phyloP scores from a whole-genome alignment of 768 basidiomycete genomes.

The Mycena chlorophos region DNA sequence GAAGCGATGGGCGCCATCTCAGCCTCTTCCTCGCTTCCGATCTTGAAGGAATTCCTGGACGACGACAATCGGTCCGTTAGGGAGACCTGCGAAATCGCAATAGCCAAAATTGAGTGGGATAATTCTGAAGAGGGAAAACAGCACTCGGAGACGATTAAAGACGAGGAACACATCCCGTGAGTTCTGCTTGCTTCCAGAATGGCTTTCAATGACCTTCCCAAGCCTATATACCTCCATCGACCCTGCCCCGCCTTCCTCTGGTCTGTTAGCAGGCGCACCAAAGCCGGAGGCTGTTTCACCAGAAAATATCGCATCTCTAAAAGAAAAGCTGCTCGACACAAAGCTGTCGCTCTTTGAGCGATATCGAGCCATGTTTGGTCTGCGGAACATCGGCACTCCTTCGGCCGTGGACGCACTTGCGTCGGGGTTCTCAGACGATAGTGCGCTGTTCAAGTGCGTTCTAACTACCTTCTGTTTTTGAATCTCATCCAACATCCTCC shows the following conservation, averaged over 20 bases:
- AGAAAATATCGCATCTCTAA: slow-evolving; percentile 53
- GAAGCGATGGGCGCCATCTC: slow-evolving; percentile 98
- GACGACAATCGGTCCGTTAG: slow-evolving; percentile 77
- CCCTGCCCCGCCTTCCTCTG: slow-evolving; percentile 81
- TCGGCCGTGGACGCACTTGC: slow-evolving; percentile 89
- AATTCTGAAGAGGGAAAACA: slow-evolving; percentile 68
- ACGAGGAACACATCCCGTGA: slow-evolving; percentile 42
- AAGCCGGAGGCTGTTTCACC: slow-evolving; percentile 52
- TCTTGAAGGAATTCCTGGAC: slow-evolving; percentile 68
- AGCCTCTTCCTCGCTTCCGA: slow-evolving; percentile 56
- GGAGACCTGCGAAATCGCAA: slow-evolving; percentile 97
- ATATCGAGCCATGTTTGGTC: slow-evolving; percentile 97
- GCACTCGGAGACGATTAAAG: slow-evolving; percentile 35
- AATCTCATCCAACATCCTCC: not conserved
- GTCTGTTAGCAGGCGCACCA: slow-evolving; percentile 54
- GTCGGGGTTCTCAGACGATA: slow-evolving; percentile 84
- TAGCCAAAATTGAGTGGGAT: slow-evolving; percentile 94
- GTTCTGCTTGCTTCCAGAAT: not conserved
- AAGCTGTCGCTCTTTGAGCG: slow-evolving; percentile 80
- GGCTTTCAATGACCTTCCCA: slow-evolving; percentile 1
- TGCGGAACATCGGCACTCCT: slow-evolving; percentile 87
- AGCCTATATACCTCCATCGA: slow-evolving; percentile 84
- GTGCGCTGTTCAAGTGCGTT: slow-evolving; percentile 88
- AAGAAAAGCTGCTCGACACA: slow-evolving; percentile 62
- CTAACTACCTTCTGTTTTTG: not conserved